phyloP scores from a whole-genome alignment of 2,329 filamentous ascomycete species.

The Aspergillus versicolor region DNA sequence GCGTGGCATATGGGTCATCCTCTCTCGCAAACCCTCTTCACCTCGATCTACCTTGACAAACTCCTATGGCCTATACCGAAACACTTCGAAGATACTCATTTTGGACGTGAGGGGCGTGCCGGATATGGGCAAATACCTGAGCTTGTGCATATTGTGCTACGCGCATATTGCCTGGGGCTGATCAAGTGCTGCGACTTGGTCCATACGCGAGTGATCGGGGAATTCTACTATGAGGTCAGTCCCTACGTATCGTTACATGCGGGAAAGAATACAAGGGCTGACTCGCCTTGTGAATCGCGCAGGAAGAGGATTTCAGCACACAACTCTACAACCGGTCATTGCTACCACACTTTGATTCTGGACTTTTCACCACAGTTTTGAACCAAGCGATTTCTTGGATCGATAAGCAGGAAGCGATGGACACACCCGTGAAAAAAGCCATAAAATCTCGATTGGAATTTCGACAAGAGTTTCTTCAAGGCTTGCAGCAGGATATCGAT shows the following conservation, averaged over 20 bases:
- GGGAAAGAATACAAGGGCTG: neutral
- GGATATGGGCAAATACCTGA: constrained; percentile 33
- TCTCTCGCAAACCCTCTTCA: constrained; percentile 90
- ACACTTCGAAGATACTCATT: constrained; percentile 65
- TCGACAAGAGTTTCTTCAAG: constrained; percentile 52
- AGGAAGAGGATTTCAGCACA: constrained; percentile 96
- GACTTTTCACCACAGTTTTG: constrained; percentile 57
- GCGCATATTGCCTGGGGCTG: constrained; percentile 81
- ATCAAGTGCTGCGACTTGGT: constrained; percentile 81
- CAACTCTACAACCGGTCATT: constrained; percentile 83
- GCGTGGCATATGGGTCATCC: constrained; percentile 97
- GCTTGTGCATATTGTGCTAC: constrained; percentile 64
- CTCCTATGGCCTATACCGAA: constrained; percentile 70
- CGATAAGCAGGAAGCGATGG: constrained; percentile 33
- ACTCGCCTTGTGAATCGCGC: neutral
- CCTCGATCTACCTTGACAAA: constrained; percentile 84
- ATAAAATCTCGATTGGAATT: constrained; percentile 66
- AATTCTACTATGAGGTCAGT: constrained; percentile 84
- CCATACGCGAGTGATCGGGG: constrained; percentile 72
- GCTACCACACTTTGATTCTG: constrained; percentile 61
- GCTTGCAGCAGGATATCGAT: constrained; percentile 39
- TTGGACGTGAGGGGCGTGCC: constrained; percentile 41
- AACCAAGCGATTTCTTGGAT: constrained; percentile 57
- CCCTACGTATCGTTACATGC: neutral
- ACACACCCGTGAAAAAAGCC: constrained; percentile 49